These are phyloP conservation scores for Elaeis guineensis DNA, from an alignment of 176 grass and related monocot species.

Conservation along the genomic window DNA sequence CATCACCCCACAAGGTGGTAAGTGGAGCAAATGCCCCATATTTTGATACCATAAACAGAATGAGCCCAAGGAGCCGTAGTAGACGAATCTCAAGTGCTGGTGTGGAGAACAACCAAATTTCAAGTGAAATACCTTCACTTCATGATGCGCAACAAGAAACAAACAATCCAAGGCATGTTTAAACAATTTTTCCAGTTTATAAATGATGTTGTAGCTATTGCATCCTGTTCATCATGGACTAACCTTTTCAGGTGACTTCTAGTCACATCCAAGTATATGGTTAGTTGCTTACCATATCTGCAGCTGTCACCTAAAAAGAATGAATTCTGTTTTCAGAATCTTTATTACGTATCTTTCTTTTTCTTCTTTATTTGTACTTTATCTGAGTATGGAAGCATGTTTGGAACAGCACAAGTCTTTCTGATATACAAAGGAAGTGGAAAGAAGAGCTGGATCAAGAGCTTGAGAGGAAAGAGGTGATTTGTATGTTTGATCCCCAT, in stretches of 20 bases:
- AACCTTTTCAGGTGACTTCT: too few species aligned
- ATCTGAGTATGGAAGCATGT: neutral
- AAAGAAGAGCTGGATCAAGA: conserved; percentile 89
- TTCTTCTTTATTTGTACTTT: too few species aligned
- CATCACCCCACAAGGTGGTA: conserved; percentile 49
- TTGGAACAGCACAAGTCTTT: conserved; percentile 47
- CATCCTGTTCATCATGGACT: too few species aligned
- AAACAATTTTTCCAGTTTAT: neutral
- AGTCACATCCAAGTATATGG: too few species aligned
- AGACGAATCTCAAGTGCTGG: conserved; percentile 41
- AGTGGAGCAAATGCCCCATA: conserved; percentile 26
- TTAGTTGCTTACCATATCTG: too few species aligned
- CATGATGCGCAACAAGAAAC: conserved; percentile 43
- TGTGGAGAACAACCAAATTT: conserved; percentile 47
- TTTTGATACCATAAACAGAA: conserved; percentile 40
- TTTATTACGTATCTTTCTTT: too few species aligned
- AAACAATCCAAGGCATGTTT: conserved; percentile 46
- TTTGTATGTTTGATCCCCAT: too few species aligned
- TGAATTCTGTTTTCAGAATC: too few species aligned
- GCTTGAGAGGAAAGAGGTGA: conserved; percentile 93
- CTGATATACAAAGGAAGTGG: conserved; percentile 76
- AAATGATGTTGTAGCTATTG: neutral
- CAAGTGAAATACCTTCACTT: conserved; percentile 76
- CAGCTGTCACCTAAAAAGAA: too few species aligned
- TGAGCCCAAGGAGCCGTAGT: conserved; percentile 44